phyloP scores from a whole-genome alignment of 1,284 basidiomycete species.

The Ustilago sp. region DNA sequence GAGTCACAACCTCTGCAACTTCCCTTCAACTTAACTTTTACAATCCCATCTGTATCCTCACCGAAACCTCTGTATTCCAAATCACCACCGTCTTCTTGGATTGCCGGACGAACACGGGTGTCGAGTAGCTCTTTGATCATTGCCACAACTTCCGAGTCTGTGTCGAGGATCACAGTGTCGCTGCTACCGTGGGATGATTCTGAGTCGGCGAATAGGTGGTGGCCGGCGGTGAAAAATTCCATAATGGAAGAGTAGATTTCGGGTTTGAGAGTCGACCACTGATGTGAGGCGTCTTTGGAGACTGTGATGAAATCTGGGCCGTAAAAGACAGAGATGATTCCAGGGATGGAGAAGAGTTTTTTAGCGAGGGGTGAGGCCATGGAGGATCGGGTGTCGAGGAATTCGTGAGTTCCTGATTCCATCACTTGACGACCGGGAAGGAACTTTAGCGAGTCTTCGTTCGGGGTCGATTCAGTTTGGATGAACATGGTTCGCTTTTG shows the following conservation, averaged over 20 bases:
- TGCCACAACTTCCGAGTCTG: conserved; percentile 95
- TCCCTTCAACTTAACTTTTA: conserved; percentile 89
- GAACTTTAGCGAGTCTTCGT: conserved; percentile 97
- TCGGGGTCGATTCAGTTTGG: conserved; percentile 90
- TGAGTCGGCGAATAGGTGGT: conserved; percentile 80
- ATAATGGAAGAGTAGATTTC: conserved; percentile 97
- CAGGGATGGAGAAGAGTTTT: conserved; percentile 90
- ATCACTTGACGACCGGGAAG: conserved; percentile 92
- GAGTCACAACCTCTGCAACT: conserved; percentile 94
- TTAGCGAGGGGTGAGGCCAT: conserved; percentile 87
- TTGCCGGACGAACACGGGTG: conserved; percentile 92
- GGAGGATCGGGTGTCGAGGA: conserved; percentile 77
- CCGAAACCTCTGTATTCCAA: conserved; percentile 84
- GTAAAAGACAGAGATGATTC: conserved; percentile 88
- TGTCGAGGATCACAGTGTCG: conserved; percentile 94
- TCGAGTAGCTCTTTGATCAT: conserved; percentile 99
- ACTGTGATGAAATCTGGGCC: conserved; percentile 99
- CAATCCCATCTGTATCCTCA: conserved; percentile 73
- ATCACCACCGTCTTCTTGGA: conserved; percentile 94
- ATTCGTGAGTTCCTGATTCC: conserved; percentile 85
- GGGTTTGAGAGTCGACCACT: conserved; percentile 94
- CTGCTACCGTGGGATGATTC: conserved; percentile 78
- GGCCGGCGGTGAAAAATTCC: conserved; percentile 94
- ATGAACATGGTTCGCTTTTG: conserved; percentile 62
- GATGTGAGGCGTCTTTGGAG: conserved; percentile 85